These are phyloP conservation scores for Aphelidium insulamus DNA, from an alignment of 371 early-diverging fungal genomes.

Conservation along the genomic window DNA sequence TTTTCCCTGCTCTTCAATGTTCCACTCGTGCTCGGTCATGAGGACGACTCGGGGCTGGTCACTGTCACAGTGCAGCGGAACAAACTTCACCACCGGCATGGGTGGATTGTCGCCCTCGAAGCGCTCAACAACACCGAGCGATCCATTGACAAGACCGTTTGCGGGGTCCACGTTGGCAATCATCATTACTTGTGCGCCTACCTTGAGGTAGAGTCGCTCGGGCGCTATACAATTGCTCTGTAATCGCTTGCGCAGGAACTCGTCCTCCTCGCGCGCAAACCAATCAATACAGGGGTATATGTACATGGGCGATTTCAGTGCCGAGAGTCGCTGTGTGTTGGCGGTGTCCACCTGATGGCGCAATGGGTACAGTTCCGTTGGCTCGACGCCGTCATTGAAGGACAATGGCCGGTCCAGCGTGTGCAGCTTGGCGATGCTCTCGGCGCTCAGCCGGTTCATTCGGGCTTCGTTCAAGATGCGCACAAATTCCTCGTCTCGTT, in stretches of 20 bases:
- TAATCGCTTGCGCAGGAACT: conserved; percentile 13
- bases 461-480: conserved; percentile 14
- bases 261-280: conserved; percentile 15
- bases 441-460: conserved; percentile 7
- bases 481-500: conserved; percentile 14
- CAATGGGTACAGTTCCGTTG: conserved; percentile 57
- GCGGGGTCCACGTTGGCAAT: conserved; percentile 39
- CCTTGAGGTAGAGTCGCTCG: conserved; percentile 30
- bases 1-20: too few species aligned
- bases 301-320: conserved; percentile 17
- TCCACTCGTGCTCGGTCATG: too few species aligned
- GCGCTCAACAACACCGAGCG: conserved; percentile 51
- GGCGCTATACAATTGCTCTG: conserved; percentile 25
- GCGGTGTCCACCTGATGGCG: conserved; percentile 43
- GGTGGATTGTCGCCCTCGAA: too few species aligned
- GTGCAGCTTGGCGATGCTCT: too few species aligned
- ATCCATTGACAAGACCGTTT: conserved; percentile 54
- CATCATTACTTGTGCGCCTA: conserved; percentile 68
- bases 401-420: too few species aligned
- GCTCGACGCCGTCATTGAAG: conserved; percentile 34
- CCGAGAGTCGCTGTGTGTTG: conserved; percentile 25
- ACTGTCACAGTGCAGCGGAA: too few species aligned
- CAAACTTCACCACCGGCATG: too few species aligned
- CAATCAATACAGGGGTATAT: conserved; percentile 4
- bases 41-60: too few species aligned